Evolutionary conservation across 2,329 filamentous ascomycete species (phyloP).

Genomic region (Myriosclerotinia curreyana): DNA sequence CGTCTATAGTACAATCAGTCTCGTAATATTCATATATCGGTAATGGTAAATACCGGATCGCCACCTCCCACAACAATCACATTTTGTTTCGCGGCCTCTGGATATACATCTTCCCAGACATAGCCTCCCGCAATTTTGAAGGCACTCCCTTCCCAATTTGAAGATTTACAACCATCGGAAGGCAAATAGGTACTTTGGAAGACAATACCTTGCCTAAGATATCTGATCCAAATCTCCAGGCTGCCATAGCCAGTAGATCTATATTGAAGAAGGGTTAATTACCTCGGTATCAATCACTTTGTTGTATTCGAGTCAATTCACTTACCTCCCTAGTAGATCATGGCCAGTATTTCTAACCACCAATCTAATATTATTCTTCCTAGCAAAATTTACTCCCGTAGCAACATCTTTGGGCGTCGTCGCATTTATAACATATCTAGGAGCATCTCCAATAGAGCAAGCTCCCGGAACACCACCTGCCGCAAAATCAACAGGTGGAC

Average conservation of each 20-base stretch:
- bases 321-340: constrained; percentile 44
- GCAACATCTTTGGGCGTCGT: constrained; percentile 41
- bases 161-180: constrained; percentile 31
- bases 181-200: constrained; percentile 32
- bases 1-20: constrained; percentile 38
- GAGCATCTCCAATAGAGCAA: constrained; percentile 43
- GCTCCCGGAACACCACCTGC: constrained; percentile 28
- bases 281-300: constrained; percentile 31
- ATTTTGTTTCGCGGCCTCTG: constrained; percentile 36
- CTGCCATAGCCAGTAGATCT: constrained; percentile 38
- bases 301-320: background rate
- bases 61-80: constrained; percentile 42
- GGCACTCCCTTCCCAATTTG: constrained; percentile 39
- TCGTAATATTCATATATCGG: constrained; percentile 26
- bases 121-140: constrained; percentile 41
- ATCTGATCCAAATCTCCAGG: constrained; percentile 47
- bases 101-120: constrained; percentile 41
- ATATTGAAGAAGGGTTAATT: background rate
- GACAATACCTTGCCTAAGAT: constrained; percentile 41
- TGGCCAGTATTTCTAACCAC: constrained; percentile 47
- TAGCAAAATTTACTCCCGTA: constrained; percentile 45
- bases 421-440: constrained; percentile 43
- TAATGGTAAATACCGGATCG: constrained; percentile 28
- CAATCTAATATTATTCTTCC: constrained; percentile 45
- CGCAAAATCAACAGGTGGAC: constrained; percentile 32